These are phyloP conservation scores for Fraxinus pennsylvanica DNA, from an alignment of 257 asterid genomes.

Conservation along the genomic window DNA sequence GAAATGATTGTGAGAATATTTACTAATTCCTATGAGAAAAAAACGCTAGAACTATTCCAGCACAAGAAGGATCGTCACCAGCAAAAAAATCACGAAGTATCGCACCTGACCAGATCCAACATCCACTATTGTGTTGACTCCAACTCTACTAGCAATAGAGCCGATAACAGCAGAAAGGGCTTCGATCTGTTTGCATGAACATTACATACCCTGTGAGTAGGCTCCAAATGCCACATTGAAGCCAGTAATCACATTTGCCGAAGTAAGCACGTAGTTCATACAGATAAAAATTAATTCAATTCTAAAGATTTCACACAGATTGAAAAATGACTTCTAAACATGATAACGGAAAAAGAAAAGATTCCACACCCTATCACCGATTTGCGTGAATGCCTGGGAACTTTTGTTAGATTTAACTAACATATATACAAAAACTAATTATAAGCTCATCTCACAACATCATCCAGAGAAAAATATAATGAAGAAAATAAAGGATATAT, in stretches of 20 bases:
- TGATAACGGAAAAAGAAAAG: slow-evolving; percentile 5
- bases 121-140: slow-evolving; percentile 60
- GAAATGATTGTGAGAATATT: not conserved
- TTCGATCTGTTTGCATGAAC: slow-evolving; percentile 60
- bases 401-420: not conserved
- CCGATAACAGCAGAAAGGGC: slow-evolving; percentile 68
- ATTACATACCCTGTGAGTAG: slow-evolving; percentile 27
- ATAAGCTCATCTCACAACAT: slow-evolving; percentile 16
- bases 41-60: not conserved
- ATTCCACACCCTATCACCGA: slow-evolving; percentile 6
- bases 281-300: slow-evolving; percentile 5
- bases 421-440: slow-evolving; percentile 8
- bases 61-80: not conserved
- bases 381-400: not conserved
- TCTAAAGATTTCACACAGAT: not conserved
- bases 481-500: slow-evolving; percentile 12
- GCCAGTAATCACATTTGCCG: slow-evolving; percentile 1
- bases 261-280: slow-evolving; percentile 6
- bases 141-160: slow-evolving; percentile 59
- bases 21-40: not conserved
- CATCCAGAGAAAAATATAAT: slow-evolving; percentile 9
- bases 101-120: slow-evolving; percentile 96
- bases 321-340: slow-evolving; percentile 1
- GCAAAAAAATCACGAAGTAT: slow-evolving; percentile 18
- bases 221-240: slow-evolving; percentile 28